phyloP scores from a whole-genome alignment of 768 basidiomycete species.

The Rhizopogon vinicolor region DNA sequence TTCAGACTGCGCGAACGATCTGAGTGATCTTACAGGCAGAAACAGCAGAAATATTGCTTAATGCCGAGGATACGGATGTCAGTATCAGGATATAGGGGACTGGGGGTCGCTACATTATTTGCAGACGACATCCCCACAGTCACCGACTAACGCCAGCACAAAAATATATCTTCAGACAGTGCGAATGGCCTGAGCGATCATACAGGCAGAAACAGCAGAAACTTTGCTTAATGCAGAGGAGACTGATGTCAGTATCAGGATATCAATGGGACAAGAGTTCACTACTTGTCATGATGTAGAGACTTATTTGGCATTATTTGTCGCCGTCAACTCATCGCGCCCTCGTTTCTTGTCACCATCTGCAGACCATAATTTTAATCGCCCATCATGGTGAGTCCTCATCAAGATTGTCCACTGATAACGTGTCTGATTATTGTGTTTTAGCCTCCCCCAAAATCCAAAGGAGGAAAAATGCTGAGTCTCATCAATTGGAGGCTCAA shows the following conservation, averaged over 20 bases:
- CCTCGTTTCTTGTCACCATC: constrained; percentile 11
- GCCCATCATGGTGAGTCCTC: constrained; percentile 53
- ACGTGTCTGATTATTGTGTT: constrained; percentile 4
- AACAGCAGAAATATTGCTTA: not conserved
- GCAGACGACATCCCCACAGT: too few relatives aligned
- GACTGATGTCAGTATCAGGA: not conserved
- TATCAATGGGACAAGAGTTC: not conserved
- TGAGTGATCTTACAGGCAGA: not conserved
- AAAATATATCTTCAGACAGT: not conserved
- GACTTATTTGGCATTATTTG: not conserved
- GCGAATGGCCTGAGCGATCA: not conserved
- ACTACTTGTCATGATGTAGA: too few relatives aligned
- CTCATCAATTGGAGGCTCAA: constrained; percentile 98
- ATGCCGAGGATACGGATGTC: not conserved
- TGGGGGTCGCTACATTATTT: not conserved
- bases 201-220: not conserved
- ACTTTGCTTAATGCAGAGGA: not conserved
- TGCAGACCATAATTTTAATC: constrained; percentile 20
- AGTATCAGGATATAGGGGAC: not conserved
- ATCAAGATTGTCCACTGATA: not conserved
- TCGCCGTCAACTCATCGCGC: not conserved
- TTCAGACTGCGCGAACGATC: not conserved
- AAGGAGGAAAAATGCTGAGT: constrained; percentile 96
- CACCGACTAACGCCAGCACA: too few relatives aligned
- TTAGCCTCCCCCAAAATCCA: constrained; percentile 93